Base-by-base conservation (phyloP, 2,329 filamentous ascomycete genomes). In the Trichoderma hamatum region DNA sequence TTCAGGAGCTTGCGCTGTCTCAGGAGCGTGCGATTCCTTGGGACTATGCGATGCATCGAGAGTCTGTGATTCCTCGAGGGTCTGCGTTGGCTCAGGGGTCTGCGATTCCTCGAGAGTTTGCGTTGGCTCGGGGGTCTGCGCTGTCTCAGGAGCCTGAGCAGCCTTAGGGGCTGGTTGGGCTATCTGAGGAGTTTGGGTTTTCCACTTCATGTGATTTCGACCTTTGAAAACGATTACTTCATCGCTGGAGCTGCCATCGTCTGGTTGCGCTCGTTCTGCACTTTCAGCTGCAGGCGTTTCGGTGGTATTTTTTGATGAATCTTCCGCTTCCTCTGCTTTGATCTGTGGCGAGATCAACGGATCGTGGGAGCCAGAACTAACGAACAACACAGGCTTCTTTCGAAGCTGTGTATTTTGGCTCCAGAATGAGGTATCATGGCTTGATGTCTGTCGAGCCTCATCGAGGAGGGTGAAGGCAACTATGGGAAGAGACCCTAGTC, bases 191-290 rank as follows among this genome's bases (percentile, higher is more conserved):
- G 46, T 14, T 49, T 43, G 32, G n/a, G 30, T 6, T 49, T 73
- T 75, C 13, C 69, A 26, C 66, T 71, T 77, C 74, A 72, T 68
- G 74, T 76, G 68, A 67, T 80, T 79, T 66, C 89, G 83, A 49
- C 89, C 89, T 69, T 82, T 85, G 75, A 92, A 93, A 0, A 92
- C 74, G 58, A 94, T 88, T 5, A 93, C 82, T 72, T 97, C 79
- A 13, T 79, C 91, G 74, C 90, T 91, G 0, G 90, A 92, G 58
- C 70, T 76, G 43, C 72, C 75, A 11, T 74, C 74, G 26, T 72
- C 34, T 30, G 9, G 46, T 6, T 54, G 30, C 3, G 71, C 63
- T 46, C 71, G 70, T 10, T 74, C 72, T 16, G 74, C 72, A 16
- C 73, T 68, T 14, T 19, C 21, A 6, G 55, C 26, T 5, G 5